phyloP scores from a whole-genome alignment of 805 yeast species.

The Candida mattraensis region DNA sequence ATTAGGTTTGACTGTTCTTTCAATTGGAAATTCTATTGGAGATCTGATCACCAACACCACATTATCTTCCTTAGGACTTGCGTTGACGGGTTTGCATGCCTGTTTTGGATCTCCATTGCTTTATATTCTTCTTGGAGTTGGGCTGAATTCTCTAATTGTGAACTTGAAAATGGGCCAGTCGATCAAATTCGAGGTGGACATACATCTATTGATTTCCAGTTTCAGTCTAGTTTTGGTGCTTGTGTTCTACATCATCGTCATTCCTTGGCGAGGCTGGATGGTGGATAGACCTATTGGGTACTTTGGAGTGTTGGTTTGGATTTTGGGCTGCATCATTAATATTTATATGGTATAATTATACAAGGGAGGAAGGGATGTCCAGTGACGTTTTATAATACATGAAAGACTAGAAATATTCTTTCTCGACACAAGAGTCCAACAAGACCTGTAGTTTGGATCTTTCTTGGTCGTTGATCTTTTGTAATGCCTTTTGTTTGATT shows the following conservation, averaged over 20 bases:
- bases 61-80: slow-evolving; percentile 36
- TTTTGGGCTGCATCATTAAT: slow-evolving; percentile 20
- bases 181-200: slow-evolving; percentile 39
- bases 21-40: slow-evolving; percentile 52
- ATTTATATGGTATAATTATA: slow-evolving; percentile 13
- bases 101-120: slow-evolving; percentile 56
- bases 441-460: slow-evolving; percentile 1
- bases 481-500: slow-evolving; percentile 9
- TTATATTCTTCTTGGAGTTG: slow-evolving; percentile 49
- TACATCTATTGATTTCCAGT: slow-evolving; percentile 39
- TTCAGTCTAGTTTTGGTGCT: slow-evolving; percentile 42
- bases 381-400: too few relatives aligned
- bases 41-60: slow-evolving; percentile 53
- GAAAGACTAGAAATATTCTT: slow-evolving; percentile 8
- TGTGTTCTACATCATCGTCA: slow-evolving; percentile 36
- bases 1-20: slow-evolving; percentile 48
- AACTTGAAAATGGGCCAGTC: slow-evolving; percentile 14
- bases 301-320: slow-evolving; percentile 34
- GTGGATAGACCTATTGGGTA: slow-evolving; percentile 43
- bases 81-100: slow-evolving; percentile 49
- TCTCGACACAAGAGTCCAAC: slow-evolving; percentile 6
- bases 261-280: slow-evolving; percentile 49
- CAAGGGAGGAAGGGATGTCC: slow-evolving; percentile 4
- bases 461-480: slow-evolving; percentile 1
- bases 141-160: slow-evolving; percentile 43